Evolutionary conservation across 2,329 filamentous ascomycete genomes (phyloP).

Genomic region (Fusarium devonianum): DNA sequence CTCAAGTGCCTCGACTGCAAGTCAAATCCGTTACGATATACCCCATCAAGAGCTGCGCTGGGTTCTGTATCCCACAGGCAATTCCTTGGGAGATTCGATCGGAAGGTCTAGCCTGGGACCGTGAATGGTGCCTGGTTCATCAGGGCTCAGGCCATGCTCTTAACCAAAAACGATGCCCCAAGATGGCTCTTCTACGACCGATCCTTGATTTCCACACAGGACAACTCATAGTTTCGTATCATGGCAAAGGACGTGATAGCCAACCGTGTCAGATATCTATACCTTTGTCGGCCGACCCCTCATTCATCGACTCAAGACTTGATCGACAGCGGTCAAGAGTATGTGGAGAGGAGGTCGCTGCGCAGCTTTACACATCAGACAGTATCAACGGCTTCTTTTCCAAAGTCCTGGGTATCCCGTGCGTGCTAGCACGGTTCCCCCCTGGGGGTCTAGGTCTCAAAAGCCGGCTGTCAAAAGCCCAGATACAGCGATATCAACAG

Average conservation of each 20-base stretch:
- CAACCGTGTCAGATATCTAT: slow-evolving; percentile 54
- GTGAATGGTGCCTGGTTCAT: slow-evolving; percentile 95
- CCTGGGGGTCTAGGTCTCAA: slow-evolving; percentile 65
- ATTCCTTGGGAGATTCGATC: slow-evolving; percentile 76
- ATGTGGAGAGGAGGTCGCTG: slow-evolving; percentile 80
- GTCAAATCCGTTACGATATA: slow-evolving; percentile 78
- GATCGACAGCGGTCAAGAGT: slow-evolving; percentile 68
- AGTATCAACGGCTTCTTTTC: slow-evolving; percentile 81
- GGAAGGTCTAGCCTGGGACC: slow-evolving; percentile 91
- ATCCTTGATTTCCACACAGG: slow-evolving; percentile 73
- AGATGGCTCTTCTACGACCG: slow-evolving; percentile 85
- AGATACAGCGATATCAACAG: slow-evolving; percentile 66
- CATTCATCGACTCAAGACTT: slow-evolving; percentile 55
- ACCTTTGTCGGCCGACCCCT: slow-evolving; percentile 73
- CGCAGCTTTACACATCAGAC: slow-evolving; percentile 72
- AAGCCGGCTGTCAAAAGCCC: slow-evolving; percentile 75
- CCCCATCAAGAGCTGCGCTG: slow-evolving; percentile 93
- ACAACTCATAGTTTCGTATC: slow-evolving; percentile 67
- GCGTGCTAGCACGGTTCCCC: slow-evolving; percentile 84
- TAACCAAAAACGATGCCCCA: slow-evolving; percentile 86
- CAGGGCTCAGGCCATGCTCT: slow-evolving; percentile 83
- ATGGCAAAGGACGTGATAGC: slow-evolving; percentile 42
- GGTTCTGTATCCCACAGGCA: slow-evolving; percentile 71
- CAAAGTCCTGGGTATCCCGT: slow-evolving; percentile 75
- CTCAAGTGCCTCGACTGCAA: slow-evolving; percentile 20